phyloP scores from a whole-genome alignment of 257 asterid species.

The Thymus quinquecostatus region DNA sequence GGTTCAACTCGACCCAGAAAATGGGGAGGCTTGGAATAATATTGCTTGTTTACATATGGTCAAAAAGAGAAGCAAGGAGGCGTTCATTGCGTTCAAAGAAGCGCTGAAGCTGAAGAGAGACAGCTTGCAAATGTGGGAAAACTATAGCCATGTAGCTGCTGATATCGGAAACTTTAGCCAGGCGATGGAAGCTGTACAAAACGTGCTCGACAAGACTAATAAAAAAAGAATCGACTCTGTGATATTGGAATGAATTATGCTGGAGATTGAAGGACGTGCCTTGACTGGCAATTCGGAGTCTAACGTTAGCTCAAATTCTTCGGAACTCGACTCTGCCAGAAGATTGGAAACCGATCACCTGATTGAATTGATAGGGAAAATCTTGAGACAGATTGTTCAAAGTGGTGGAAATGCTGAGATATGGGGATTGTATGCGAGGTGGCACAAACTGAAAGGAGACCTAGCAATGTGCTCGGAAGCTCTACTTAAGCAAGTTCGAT shows the following conservation, averaged over 20 bases:
- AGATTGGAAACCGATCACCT: slow-evolving; percentile 60
- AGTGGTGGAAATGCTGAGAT: slow-evolving; percentile 62
- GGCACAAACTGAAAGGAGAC: slow-evolving; percentile 92
- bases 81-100: slow-evolving; percentile 95
- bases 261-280: slow-evolving; percentile 57
- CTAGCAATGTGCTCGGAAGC: slow-evolving; percentile 91
- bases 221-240: slow-evolving; percentile 61
- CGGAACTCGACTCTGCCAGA: slow-evolving; percentile 41
- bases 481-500: slow-evolving; percentile 86
- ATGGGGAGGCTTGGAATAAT: slow-evolving; percentile 98
- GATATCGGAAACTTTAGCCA: slow-evolving; percentile 74
- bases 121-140: slow-evolving; percentile 99
- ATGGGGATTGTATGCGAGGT: slow-evolving; percentile 87
- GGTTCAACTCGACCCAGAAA: slow-evolving; percentile 94
- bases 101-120: slow-evolving; percentile 85
- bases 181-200: slow-evolving; percentile 79
- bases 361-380: slow-evolving; percentile 64
- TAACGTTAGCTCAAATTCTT: slow-evolving; percentile 33
- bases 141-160: slow-evolving; percentile 83
- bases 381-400: slow-evolving; percentile 65
- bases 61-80: slow-evolving; percentile 75
- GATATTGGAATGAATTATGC: slow-evolving; percentile 65
- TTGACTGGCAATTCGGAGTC: slow-evolving; percentile 32
- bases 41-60: slow-evolving; percentile 89
- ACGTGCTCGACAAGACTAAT: slow-evolving; percentile 64